Conservation (phyloP, 2,329 filamentous ascomycete genomes). For the Ilyonectria mors-panacis region DNA sequence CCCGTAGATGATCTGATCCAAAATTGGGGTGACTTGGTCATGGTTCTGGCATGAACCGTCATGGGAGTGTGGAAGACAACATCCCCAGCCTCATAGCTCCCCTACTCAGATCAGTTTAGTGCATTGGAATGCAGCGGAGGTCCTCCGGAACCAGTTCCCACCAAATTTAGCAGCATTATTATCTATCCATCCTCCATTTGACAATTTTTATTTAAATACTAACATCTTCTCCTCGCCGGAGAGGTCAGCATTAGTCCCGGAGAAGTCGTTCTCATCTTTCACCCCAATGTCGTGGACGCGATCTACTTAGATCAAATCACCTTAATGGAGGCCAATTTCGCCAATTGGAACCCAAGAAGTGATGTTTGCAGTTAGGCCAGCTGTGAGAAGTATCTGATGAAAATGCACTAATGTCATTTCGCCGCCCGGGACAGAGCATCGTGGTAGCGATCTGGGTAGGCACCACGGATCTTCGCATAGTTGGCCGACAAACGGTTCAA, state of each 20-base stretch:
- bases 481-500: conserved; percentile 59
- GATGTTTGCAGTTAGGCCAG: conserved; percentile 67
- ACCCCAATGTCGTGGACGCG: conserved; percentile 15
- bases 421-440: conserved; percentile 69
- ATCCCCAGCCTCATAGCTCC: conserved; percentile 20
- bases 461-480: conserved; percentile 66
- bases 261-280: conserved; percentile 6
- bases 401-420: conserved; percentile 73
- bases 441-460: conserved; percentile 27
- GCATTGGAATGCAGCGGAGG: no score
- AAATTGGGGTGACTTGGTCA: conserved; percentile 1
- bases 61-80: conserved; percentile 19
- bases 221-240: conserved; percentile 16
- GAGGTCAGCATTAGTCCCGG: neutral
- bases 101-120: neutral
- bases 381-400: conserved; percentile 69
- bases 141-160: conserved; percentile 10
- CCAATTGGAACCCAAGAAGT: conserved; percentile 72
- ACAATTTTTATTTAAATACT: conserved; percentile 24
- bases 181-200: conserved; percentile 19
- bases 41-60: conserved; percentile 2
- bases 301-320: conserved; percentile 72
- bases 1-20: conserved; percentile 10
- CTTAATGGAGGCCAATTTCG: conserved; percentile 66
- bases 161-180: conserved; percentile 23